phyloP scores from a whole-genome alignment of 768 basidiomycete species.

The Tulasnella calospora region DNA sequence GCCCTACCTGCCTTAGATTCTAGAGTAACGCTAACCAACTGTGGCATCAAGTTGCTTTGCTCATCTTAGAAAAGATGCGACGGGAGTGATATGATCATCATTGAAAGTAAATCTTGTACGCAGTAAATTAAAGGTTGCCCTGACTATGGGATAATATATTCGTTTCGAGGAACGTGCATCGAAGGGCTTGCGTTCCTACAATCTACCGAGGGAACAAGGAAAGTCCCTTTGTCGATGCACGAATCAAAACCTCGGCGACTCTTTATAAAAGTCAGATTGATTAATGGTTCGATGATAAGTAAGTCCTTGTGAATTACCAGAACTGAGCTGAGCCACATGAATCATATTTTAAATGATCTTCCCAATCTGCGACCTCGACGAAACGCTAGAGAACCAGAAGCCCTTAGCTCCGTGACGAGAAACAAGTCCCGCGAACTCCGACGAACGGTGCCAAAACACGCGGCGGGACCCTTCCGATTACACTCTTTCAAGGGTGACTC shows the following conservation, averaged over 20 bases:
- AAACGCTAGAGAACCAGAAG: no score
- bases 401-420: no score
- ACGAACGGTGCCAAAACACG: no score
- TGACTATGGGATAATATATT: background rate
- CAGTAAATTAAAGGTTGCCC: background rate
- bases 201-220: background rate
- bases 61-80: conserved; percentile 10
- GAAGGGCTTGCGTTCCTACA: background rate
- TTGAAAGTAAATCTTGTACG: background rate
- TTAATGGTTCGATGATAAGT: no score
- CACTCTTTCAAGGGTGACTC: no score
- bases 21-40: background rate
- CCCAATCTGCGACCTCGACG: no score
- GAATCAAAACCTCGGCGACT: background rate
- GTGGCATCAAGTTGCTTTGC: conserved; percentile 2
- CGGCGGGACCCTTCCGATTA: no score
- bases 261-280: no score
- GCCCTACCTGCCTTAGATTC: background rate
- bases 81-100: background rate
- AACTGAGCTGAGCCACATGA: no score
- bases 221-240: background rate
- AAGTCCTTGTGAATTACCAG: no score
- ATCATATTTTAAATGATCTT: background rate
- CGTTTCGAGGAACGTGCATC: background rate
- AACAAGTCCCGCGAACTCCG: no score